Conservation (phyloP, 2,329 filamentous ascomycete species). For the Zasmidium citrigriseum region DNA sequence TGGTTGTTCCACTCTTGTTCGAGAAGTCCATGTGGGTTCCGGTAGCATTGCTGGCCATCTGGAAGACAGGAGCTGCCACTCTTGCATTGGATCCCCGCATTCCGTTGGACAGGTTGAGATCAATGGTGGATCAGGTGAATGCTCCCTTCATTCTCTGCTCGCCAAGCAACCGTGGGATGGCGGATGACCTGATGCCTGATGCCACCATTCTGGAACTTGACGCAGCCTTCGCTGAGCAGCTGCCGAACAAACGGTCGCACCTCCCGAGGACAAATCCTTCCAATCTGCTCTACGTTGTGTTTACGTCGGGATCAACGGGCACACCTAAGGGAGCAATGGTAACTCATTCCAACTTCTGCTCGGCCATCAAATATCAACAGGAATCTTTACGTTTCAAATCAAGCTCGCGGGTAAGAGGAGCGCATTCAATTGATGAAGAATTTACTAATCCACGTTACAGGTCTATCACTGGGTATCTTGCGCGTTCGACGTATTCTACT, state of each 20-base stretch:
- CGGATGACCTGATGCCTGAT: neutral
- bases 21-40: constrained; percentile 6
- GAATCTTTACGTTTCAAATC: neutral
- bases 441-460: neutral
- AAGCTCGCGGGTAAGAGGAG: neutral
- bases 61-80: constrained; percentile 7
- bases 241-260: neutral
- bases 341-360: constrained; percentile 8
- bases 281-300: neutral
- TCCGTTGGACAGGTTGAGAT: neutral
- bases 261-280: neutral
- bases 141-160: neutral
- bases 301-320: constrained; percentile 4
- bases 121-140: neutral
- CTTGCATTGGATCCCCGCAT: neutral
- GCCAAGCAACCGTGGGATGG: neutral
- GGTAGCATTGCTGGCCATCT: neutral
- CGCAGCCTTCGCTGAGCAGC: neutral
- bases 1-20: neutral
- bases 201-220: neutral
- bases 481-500: neutral
- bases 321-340: constrained; percentile 15
- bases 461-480: neutral
- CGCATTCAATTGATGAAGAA: no score
- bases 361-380: neutral